A percentile compares a stretch with the other conserved stretches of the same genome.
These are phyloP conservation scores for Plicaturopsis crispa DNA, from an alignment of 768 basidiomycete species.

Conservation along the genomic window DNA sequence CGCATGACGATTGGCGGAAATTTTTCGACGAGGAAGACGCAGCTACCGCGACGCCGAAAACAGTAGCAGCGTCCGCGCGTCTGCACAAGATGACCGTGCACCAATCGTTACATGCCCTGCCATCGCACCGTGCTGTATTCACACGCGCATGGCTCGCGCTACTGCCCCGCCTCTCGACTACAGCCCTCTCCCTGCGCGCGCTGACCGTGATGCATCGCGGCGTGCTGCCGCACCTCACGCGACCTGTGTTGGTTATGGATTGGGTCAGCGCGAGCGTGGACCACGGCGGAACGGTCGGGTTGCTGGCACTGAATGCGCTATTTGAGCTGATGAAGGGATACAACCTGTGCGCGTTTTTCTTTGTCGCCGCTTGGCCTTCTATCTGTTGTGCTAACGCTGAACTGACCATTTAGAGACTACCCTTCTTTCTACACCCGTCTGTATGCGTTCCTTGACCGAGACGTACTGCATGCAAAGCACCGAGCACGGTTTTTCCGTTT, in stretches of 20 bases:
- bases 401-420: constrained; percentile 64
- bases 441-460: constrained; percentile 82
- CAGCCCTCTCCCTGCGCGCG: constrained; percentile 41
- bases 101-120: constrained; percentile 67
- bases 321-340: constrained; percentile 89
- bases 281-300: constrained; percentile 74
- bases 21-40: constrained; percentile 85
- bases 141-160: constrained; percentile 75
- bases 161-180: constrained; percentile 47
- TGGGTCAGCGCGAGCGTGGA: constrained; percentile 86
- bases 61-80: constrained; percentile 30
- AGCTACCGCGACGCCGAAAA: constrained; percentile 23
- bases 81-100: constrained; percentile 64
- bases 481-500: constrained; percentile 93
- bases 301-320: constrained; percentile 86
- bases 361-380: constrained; percentile 6
- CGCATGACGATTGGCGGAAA: constrained; percentile 66
- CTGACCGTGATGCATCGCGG: constrained; percentile 78
- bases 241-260: constrained; percentile 80
- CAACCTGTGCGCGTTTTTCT: constrained; percentile 62
- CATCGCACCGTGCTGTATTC: constrained; percentile 76
- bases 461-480: constrained; percentile 87
- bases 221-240: constrained; percentile 76
- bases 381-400: constrained; percentile 2
- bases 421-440: constrained; percentile 91